Evolutionary conservation across 140 eudicot species (phyloP).

Genomic region (Senecio squalidus): DNA sequence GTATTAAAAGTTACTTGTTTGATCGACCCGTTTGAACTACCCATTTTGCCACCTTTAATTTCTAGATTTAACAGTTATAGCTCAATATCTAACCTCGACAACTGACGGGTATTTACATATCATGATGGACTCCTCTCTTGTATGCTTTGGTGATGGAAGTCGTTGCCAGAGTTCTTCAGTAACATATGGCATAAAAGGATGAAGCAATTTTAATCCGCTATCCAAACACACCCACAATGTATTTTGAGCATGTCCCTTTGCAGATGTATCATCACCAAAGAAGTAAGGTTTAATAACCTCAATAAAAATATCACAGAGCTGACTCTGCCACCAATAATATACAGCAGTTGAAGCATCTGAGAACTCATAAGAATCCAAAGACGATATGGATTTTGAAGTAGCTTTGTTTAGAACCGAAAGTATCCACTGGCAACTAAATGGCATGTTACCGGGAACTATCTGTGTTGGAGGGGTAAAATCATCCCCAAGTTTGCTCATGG

Average conservation of each 20-base stretch:
- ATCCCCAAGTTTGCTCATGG: slow-evolving; percentile 90
- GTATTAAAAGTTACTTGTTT: no score
- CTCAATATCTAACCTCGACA: slow-evolving; percentile 48
- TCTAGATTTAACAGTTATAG: background rate
- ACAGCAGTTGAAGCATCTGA: slow-evolving; percentile 93
- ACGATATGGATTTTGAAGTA: slow-evolving; percentile 52
- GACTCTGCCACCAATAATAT: slow-evolving; percentile 80
- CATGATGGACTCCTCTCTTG: slow-evolving; percentile 74
- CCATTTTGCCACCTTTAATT: background rate
- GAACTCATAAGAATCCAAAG: slow-evolving; percentile 69
- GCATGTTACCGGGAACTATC: slow-evolving; percentile 42
- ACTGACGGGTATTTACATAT: slow-evolving; percentile 66
- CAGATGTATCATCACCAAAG: slow-evolving; percentile 44
- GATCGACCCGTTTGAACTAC: no score
- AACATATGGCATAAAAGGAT: slow-evolving; percentile 95
- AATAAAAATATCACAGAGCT: slow-evolving; percentile 81
- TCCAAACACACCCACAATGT: slow-evolving; percentile 87
- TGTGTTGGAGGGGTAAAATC: slow-evolving; percentile 67
- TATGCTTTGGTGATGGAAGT: slow-evolving; percentile 62
- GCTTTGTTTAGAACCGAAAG: slow-evolving; percentile 84
- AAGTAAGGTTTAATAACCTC: slow-evolving; percentile 88
- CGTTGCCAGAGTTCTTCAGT: slow-evolving; percentile 98
- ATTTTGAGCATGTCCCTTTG: slow-evolving; percentile 61
- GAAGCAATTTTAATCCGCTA: slow-evolving; percentile 74
- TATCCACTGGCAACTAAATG: slow-evolving; percentile 94